phyloP scores from a whole-genome alignment of 2,329 filamentous ascomycete species.

The Rutstroemia sp. region DNA sequence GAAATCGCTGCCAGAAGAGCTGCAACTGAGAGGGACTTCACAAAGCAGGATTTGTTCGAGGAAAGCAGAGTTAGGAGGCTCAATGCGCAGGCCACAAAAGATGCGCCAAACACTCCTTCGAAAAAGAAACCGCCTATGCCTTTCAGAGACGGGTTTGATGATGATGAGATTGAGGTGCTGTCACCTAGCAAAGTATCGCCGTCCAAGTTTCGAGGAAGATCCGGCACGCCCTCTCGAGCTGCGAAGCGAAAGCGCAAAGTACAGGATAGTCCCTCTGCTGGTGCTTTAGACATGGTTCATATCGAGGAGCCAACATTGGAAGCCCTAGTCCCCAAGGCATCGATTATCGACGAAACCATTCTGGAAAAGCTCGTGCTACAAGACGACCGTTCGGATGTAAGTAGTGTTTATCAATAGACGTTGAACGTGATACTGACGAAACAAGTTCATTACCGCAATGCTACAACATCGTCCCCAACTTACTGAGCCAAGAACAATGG shows the following conservation, averaged over 20 bases:
- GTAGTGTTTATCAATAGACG: conserved; percentile 7
- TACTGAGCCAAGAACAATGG: conserved; percentile 55
- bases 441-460: conserved; percentile 29
- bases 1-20: conserved; percentile 56
- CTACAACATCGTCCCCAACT: conserved; percentile 31
- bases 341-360: conserved; percentile 28
- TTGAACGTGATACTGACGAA: not conserved
- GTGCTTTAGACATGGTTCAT: conserved; percentile 37
- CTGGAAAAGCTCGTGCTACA: conserved; percentile 32
- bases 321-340: not conserved
- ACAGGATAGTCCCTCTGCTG: conserved; percentile 56
- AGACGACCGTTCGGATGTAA: conserved; percentile 35
- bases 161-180: conserved; percentile 39
- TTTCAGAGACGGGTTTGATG: conserved; percentile 69
- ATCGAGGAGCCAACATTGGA: conserved; percentile 13
- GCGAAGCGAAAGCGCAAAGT: conserved; percentile 60
- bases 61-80: conserved; percentile 35
- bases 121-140: conserved; percentile 48
- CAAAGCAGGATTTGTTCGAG: conserved; percentile 63
- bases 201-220: conserved; percentile 34
- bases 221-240: conserved; percentile 52
- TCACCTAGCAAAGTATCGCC: conserved; percentile 43
- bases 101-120: conserved; percentile 46
- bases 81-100: conserved; percentile 37
- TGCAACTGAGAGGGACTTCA: conserved; percentile 64